phyloP scores from a whole-genome alignment of 345 rosid genomes.

The Sonneratia caseolaris region DNA sequence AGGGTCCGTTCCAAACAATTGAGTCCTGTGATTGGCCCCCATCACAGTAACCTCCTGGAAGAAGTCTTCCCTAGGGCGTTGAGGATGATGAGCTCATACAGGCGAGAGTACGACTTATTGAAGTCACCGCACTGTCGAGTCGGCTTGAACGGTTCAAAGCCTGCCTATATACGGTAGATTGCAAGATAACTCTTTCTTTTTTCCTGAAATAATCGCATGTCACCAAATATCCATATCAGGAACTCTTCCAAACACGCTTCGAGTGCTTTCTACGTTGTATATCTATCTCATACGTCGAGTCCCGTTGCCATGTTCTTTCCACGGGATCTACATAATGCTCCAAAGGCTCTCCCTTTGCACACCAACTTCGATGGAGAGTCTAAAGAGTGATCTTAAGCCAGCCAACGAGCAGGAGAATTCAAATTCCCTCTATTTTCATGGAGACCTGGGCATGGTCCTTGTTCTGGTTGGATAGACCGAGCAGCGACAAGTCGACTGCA shows the following conservation, averaged over 20 bases:
- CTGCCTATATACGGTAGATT: background rate
- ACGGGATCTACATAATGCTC: background rate
- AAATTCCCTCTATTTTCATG: too few species aligned
- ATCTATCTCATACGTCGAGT: background rate
- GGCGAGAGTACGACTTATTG: background rate
- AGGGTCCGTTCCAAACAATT: background rate
- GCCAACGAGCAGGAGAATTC: too few species aligned
- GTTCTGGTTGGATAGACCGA: too few species aligned
- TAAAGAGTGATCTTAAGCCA: too few species aligned
- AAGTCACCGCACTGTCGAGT: background rate
- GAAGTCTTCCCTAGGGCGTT: background rate
- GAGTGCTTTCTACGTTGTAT: background rate
- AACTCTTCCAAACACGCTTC: background rate
- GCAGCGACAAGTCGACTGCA: too few species aligned
- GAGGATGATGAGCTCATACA: background rate
- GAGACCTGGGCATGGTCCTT: too few species aligned
- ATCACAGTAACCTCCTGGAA: slow-evolving; percentile 1
- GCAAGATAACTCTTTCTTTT: background rate
- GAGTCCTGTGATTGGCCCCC: background rate
- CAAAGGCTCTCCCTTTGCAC: too few species aligned
- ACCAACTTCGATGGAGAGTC: too few species aligned
- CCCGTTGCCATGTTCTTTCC: background rate
- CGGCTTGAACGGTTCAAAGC: background rate
- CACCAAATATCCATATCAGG: background rate
- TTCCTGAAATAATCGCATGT: background rate